Evolutionary conservation across 1,139 yeast genomes (phyloP), one percentile per base, ranked within the genome.

Genomic region (Kodamaea arcana): DNA sequence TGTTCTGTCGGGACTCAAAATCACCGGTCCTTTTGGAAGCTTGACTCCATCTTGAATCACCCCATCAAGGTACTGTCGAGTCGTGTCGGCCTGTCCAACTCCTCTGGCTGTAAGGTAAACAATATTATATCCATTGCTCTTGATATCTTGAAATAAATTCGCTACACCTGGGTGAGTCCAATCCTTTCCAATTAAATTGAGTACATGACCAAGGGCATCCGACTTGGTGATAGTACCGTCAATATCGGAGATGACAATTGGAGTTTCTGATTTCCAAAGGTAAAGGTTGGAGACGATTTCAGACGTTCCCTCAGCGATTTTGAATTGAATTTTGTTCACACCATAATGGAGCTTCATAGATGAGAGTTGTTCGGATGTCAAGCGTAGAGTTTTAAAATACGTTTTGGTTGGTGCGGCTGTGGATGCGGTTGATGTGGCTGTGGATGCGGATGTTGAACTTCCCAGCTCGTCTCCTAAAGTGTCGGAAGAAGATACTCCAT

Each of bases 81-180:
- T 94, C 1, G 87, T 72, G 52, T 94, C 98, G 0, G 98, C 95
- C 51, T 86, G 94, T 0, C 99, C 99, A 1, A 87, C 96, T 5
- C 95, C 83, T 47, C 99, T 72, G 0, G 98, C 95, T 0, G 98
- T 94, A 47, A 94, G 67, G 57, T 94, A 94, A 75, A 94, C 74
- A 37, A 94, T 82, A 52, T 92, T 88, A 64, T 92, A 94, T 1
- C 98, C 98, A 55, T 94, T 94, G 38, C 73, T 68, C 31, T 74
- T 58, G 43, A 94, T 92, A 57, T 94, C 98, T 18, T 79, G 80
- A 57, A 90, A 94, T 41, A 94, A 65, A 48, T 80, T 82, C 2
- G 97, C 96, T 28, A 94, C 98, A 16, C 98, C 99, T 1, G 81
- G 77, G 56, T 94, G 99, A 0, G 98, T 94, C 98, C 98, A 94